Conservation (phyloP, 257 asterid species). For the Nicotiana obtusifolia region DNA sequence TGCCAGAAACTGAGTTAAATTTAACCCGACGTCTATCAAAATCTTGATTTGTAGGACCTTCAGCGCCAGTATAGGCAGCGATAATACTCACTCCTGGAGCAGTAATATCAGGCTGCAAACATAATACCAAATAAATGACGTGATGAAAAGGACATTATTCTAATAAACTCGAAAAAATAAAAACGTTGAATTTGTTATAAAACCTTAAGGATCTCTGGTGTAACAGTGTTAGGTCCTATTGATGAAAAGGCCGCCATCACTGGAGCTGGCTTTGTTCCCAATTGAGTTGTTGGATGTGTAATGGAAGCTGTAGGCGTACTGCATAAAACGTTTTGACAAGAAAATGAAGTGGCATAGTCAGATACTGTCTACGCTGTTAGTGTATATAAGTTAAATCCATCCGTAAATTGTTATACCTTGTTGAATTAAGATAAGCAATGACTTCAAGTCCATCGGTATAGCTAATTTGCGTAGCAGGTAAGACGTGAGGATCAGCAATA, state of each 20-base stretch:
- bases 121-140: background rate
- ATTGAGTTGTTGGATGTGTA: slow-evolving; percentile 40
- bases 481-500: slow-evolving; percentile 82
- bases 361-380: background rate
- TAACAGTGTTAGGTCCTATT: slow-evolving; percentile 58
- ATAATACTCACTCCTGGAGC: slow-evolving; percentile 92
- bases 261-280: slow-evolving; percentile 76
- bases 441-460: slow-evolving; percentile 69
- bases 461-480: slow-evolving; percentile 83
- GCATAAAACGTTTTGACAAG: background rate
- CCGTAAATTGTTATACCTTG: slow-evolving; percentile 34
- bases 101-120: slow-evolving; percentile 85
- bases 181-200: background rate
- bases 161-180: background rate
- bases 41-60: slow-evolving; percentile 62
- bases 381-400: background rate
- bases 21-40: slow-evolving; percentile 52
- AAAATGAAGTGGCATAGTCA: background rate
- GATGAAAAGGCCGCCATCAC: slow-evolving; percentile 91
- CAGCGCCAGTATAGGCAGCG: slow-evolving; percentile 72
- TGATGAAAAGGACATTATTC: background rate
- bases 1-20: slow-evolving; percentile 71
- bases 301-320: background rate
- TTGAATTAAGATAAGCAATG: slow-evolving; percentile 37
- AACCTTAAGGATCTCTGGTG: slow-evolving; percentile 81